Conservation (phyloP, 805 yeast species). For the Wickerhamomyces bovis region DNA sequence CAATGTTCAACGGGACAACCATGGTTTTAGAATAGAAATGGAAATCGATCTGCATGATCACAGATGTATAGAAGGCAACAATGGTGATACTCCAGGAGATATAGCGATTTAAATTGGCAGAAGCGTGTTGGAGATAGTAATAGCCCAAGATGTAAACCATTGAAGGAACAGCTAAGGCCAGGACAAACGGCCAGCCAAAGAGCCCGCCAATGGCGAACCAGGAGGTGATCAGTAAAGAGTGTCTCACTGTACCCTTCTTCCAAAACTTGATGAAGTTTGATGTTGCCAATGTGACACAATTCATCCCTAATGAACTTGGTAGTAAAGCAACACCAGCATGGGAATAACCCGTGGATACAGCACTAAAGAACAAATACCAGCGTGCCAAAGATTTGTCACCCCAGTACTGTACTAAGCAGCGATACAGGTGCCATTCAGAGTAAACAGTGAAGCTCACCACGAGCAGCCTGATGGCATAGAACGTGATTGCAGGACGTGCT, state of each 20-base stretch:
- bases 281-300: slow-evolving; percentile 40
- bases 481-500: slow-evolving; percentile 26
- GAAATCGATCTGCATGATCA: slow-evolving; percentile 46
- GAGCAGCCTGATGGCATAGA: slow-evolving; percentile 47
- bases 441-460: slow-evolving; percentile 35
- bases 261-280: slow-evolving; percentile 31
- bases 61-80: slow-evolving; percentile 18
- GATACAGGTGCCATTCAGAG: slow-evolving; percentile 50
- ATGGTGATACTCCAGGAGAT: slow-evolving; percentile 22
- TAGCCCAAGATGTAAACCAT: slow-evolving; percentile 30
- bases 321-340: slow-evolving; percentile 84
- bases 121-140: not conserved
- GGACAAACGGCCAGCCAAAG: slow-evolving; percentile 87
- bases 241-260: slow-evolving; percentile 7
- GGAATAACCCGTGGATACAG: slow-evolving; percentile 73
- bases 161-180: slow-evolving; percentile 59
- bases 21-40: slow-evolving; percentile 51
- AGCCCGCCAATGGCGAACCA: slow-evolving; percentile 63
- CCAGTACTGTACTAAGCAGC: slow-evolving; percentile 30
- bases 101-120: slow-evolving; percentile 7
- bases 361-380: slow-evolving; percentile 58
- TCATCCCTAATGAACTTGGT: slow-evolving; percentile 76
- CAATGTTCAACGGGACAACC: slow-evolving; percentile 77
- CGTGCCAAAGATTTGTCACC: slow-evolving; percentile 28
- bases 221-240: slow-evolving; percentile 29